A percentile compares a stretch with the other conserved stretches of the same genome.
Evolutionary conservation across 768 basidiomycete species (phyloP).

Genomic region (Coprinellus micaceus): DNA sequence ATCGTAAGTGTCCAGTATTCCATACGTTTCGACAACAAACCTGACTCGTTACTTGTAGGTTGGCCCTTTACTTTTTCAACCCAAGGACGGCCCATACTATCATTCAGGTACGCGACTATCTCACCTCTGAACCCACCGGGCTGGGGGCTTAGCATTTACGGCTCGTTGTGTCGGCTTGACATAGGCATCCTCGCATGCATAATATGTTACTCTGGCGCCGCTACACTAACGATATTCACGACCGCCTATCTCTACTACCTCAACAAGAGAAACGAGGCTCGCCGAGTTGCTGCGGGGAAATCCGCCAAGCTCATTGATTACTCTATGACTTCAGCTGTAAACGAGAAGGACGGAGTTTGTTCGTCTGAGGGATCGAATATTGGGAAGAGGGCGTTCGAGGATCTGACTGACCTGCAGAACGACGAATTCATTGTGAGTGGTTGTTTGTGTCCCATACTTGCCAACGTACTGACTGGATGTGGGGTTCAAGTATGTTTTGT

Average conservation of each 20-base stretch:
- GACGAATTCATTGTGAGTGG: slow-evolving; percentile 24
- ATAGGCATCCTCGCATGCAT: slow-evolving; percentile 16
- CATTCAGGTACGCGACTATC: slow-evolving; percentile 12
- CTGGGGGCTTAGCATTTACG: background rate
- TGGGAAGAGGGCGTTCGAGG: slow-evolving; percentile 18
- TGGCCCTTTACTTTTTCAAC: slow-evolving; percentile 22
- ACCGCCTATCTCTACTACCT: slow-evolving; percentile 15
- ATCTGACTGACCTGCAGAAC: slow-evolving; percentile 23
- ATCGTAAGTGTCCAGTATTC: slow-evolving; percentile 17
- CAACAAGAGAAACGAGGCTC: slow-evolving; percentile 18
- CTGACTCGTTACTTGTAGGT: too few relatives aligned
- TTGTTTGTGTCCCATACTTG: background rate
- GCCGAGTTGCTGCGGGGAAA: slow-evolving; percentile 20
- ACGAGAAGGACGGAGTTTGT: slow-evolving; percentile 4
- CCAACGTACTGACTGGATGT: background rate
- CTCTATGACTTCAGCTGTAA: slow-evolving; percentile 13
- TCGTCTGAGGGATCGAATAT: slow-evolving; percentile 5
- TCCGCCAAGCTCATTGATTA: slow-evolving; percentile 17
- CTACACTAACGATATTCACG: slow-evolving; percentile 15
- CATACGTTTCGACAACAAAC: too few relatives aligned
- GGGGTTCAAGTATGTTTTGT: background rate
- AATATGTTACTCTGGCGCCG: slow-evolving; percentile 15
- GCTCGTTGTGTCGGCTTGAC: background rate
- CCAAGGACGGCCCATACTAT: slow-evolving; percentile 18
- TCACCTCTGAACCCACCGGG: background rate